A percentile compares a stretch with the other conserved stretches of the same genome.
phyloP scores from a whole-genome alignment of 2,329 filamentous ascomycete genomes.

The Remersonia thermophila region DNA sequence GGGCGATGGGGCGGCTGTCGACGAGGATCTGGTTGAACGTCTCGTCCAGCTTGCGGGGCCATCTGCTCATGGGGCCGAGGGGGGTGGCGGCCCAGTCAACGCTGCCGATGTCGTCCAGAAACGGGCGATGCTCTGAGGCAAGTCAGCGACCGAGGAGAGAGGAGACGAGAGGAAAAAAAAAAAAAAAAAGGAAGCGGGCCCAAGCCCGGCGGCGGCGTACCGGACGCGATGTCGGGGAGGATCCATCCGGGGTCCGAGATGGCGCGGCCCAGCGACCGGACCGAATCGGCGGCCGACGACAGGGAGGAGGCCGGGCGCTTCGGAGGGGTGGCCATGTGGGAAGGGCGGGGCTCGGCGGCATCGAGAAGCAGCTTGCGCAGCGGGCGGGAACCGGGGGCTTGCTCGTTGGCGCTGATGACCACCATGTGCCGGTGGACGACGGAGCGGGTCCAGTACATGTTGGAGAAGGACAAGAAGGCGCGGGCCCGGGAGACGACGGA shows the following conservation, averaged over 20 bases:
- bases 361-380: conserved; percentile 15
- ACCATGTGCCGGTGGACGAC: conserved; percentile 22
- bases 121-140: conserved; percentile 21
- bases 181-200: no score
- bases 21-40: conserved; percentile 28
- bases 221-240: conserved; percentile 20
- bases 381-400: conserved; percentile 13
- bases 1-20: conserved; percentile 36
- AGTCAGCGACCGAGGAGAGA: conserved; percentile 8
- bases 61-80: conserved; percentile 30
- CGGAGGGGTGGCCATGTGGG: conserved; percentile 7
- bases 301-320: conserved; percentile 4
- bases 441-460: conserved; percentile 23
- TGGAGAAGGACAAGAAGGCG: conserved; percentile 17
- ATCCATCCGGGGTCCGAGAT: conserved; percentile 21
- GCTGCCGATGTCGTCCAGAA: conserved; percentile 25
- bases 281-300: conserved; percentile 8
- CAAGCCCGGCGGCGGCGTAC: no score
- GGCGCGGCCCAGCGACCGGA: conserved; percentile 14
- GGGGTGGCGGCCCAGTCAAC: conserved; percentile 34
- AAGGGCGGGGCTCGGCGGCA: conserved; percentile 5
- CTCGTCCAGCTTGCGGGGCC: conserved; percentile 32
- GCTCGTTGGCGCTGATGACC: conserved; percentile 24
- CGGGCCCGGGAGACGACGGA: conserved; percentile 12
- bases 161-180: neutral